A percentile compares a stretch with the other conserved stretches of the same genome.
Conservation (phyloP, 169 alveolate genomes). For the Babesia divergens region DNA sequence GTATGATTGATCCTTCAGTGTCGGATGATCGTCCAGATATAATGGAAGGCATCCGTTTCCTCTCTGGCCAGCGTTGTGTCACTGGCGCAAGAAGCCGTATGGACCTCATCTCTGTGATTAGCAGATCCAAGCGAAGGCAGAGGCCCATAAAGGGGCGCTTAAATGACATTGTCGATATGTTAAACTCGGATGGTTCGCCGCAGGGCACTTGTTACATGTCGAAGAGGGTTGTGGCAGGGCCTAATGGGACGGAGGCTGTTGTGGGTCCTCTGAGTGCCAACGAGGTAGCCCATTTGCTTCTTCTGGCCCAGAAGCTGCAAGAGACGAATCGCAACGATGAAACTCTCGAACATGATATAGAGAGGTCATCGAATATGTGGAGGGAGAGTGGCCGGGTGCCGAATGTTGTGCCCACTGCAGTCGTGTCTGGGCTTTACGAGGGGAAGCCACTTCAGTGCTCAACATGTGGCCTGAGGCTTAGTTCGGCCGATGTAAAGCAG, state of each 20-base stretch:
- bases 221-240: slow-evolving; percentile 12
- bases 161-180: slow-evolving; percentile 17
- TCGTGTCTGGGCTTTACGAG: slow-evolving; percentile 21
- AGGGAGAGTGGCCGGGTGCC: slow-evolving; percentile 43
- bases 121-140: neutral
- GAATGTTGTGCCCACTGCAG: slow-evolving; percentile 24
- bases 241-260: slow-evolving; percentile 2
- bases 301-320: slow-evolving; percentile 56
- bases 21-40: neutral
- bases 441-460: slow-evolving; percentile 33
- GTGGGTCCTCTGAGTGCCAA: slow-evolving; percentile 57
- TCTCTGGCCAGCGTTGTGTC: slow-evolving; percentile 28
- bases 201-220: neutral
- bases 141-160: slow-evolving; percentile 3
- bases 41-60: slow-evolving; percentile 18
- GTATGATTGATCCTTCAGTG: neutral
- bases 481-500: slow-evolving; percentile 8
- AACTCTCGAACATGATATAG: slow-evolving; percentile 33
- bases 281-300: slow-evolving; percentile 47
- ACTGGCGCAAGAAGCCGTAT: neutral
- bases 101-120: neutral
- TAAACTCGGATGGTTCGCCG: slow-evolving; percentile 9
- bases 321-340: slow-evolving; percentile 23
- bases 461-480: slow-evolving; percentile 45
- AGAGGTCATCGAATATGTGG: slow-evolving; percentile 42